These are phyloP conservation scores for Penicillium sp. DNA, from an alignment of 2,329 filamentous ascomycete species.

Conservation along the genomic window DNA sequence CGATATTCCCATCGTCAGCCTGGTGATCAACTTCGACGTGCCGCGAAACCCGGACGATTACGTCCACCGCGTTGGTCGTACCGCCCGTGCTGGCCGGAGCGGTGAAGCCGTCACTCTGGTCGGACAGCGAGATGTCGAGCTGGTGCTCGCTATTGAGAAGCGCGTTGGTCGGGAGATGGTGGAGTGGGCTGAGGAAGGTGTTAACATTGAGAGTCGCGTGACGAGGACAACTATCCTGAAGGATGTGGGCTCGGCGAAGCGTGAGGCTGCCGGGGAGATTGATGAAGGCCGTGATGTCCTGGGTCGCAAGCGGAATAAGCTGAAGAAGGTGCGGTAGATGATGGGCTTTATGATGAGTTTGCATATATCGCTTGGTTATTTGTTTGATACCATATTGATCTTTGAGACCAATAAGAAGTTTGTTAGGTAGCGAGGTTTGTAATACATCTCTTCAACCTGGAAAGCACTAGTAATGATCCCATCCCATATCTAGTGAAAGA, in stretches of 20 bases:
- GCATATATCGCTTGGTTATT: constrained; percentile 10
- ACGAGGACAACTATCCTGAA: constrained; percentile 77
- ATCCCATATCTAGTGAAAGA: not conserved
- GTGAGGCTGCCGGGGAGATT: constrained; percentile 85
- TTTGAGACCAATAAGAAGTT: constrained; percentile 7
- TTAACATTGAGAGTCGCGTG: constrained; percentile 90
- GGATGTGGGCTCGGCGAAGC: constrained; percentile 91
- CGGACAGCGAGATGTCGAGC: constrained; percentile 86
- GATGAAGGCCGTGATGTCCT: constrained; percentile 89
- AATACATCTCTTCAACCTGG: no score
- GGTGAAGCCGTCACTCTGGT: constrained; percentile 87
- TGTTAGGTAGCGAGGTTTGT: constrained; percentile 15
- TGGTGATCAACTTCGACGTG: constrained; percentile 95
- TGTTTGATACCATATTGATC: constrained; percentile 15
- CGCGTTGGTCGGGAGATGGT: constrained; percentile 78
- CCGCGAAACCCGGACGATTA: constrained; percentile 97
- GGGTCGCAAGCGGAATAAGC: constrained; percentile 68
- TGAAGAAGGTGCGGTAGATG: constrained; percentile 45
- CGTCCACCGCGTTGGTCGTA: constrained; percentile 93
- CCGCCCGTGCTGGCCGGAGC: constrained; percentile 82
- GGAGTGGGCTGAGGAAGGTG: constrained; percentile 83
- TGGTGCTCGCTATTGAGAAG: constrained; percentile 86
- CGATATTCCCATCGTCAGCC: constrained; percentile 86
- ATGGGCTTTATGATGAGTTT: not conserved
- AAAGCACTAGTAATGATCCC: not conserved